A percentile compares a stretch with the other conserved stretches of the same genome.
Evolutionary conservation across 371 early-diverging fungal species (phyloP).

Genomic region (Zychaea mexicana): DNA sequence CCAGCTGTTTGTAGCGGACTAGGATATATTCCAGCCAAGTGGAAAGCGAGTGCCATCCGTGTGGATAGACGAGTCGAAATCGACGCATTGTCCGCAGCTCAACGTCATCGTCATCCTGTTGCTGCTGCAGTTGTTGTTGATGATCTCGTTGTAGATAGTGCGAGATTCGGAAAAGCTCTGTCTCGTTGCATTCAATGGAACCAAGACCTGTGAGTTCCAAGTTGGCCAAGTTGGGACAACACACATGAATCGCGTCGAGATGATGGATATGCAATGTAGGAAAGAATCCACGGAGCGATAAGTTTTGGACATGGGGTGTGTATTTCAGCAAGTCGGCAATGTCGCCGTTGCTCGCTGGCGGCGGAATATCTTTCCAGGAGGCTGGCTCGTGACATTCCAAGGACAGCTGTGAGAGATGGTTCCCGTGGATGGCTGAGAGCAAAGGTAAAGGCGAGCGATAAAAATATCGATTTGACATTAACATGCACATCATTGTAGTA

Average conservation of each 20-base stretch:
- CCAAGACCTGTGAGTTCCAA: background rate
- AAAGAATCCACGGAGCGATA: background rate
- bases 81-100: no score
- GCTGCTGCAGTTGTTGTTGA: background rate
- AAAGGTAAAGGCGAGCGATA: background rate
- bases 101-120: no score
- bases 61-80: background rate
- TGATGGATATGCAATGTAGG: background rate
- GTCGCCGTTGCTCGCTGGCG: background rate
- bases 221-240: background rate
- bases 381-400: background rate
- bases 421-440: background rate
- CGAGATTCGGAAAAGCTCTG: no score
- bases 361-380: background rate
- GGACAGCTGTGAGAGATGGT: background rate
- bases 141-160: no score
- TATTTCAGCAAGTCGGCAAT: background rate
- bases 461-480: background rate
- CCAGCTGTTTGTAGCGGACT: background rate
- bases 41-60: background rate
- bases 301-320: background rate
- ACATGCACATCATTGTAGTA: no score
- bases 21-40: background rate
- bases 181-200: background rate
- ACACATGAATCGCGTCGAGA: background rate